Base-by-base conservation (phyloP, 805 yeast genomes). In the Candida ulmi region DNA sequence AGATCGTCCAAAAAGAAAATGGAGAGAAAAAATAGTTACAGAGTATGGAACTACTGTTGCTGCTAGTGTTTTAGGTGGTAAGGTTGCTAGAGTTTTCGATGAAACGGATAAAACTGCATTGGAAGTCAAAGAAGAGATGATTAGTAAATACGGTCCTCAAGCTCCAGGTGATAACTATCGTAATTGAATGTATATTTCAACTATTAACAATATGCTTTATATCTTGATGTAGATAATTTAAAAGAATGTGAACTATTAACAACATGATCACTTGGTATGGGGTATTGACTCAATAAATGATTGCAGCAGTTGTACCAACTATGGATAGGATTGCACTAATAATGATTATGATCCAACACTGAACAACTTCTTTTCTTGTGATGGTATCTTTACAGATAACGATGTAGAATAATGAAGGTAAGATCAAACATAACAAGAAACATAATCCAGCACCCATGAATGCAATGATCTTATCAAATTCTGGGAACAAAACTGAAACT, bases 381-480 rank as follows among this genome's bases (percentile, higher is more conserved):
- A 81, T 60, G 12, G 71, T 66, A 4, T 61, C 52, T 4, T 58
- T 58, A 54, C 80, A 82, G 29, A 82, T 66, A 45, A 62, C 69
- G 43, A 83, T 55, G 61, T 88, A 87, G 57, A 88, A 88, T 11
- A 73, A 53, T 17, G 86, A 66, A 3, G 96, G 96, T 18, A 88
- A 68, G 17, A 87, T 80, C 39, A 88, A 66, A 58, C 96, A 88
- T 27, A 88, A 77, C 3, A 80, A 66, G 58, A 86, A 83, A 50
- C 95, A 86, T 37, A 88, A 69, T 1, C 87, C 79, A 5, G 91
- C 76, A 8, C 96, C 96, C 48, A 87, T 60, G 34, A 88, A 74
- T 7, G 95, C 86, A 61, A 88, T 81, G 38, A 88, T 71, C 49
- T 76, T 76, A 53, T 88, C 96, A 57, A 88, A 88, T 39, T 79